Conservation (phyloP, 768 basidiomycete species). For the Nidula microcarpa region DNA sequence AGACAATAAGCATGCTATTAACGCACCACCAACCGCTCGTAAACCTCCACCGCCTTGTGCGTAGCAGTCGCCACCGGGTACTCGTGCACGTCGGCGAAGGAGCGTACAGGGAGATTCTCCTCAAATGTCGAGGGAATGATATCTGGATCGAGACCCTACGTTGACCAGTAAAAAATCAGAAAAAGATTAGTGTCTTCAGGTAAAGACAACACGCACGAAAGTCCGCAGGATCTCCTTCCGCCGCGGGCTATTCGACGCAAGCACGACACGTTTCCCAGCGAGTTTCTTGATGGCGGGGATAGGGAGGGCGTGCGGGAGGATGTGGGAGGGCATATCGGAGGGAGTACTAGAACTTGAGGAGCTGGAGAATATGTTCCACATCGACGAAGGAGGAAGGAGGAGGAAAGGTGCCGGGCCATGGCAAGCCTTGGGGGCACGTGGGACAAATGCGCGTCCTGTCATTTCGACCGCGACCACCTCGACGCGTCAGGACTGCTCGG, state of each 20-base stretch:
- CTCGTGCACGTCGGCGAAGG: constrained; percentile 57
- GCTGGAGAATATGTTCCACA: neutral
- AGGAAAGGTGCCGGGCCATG: neutral
- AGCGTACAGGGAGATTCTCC: constrained; percentile 66
- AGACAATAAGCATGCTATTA: constrained; percentile 2
- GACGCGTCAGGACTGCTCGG: no score
- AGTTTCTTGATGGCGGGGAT: constrained; percentile 66
- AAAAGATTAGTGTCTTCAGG: constrained; percentile 1
- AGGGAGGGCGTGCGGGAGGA: constrained; percentile 63
- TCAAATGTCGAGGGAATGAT: constrained; percentile 44
- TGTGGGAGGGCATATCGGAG: constrained; percentile 33
- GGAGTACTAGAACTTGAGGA: neutral
- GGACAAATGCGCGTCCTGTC: neutral
- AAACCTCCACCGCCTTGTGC: constrained; percentile 33
- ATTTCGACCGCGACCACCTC: neutral
- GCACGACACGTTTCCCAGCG: constrained; percentile 69
- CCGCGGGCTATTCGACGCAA: constrained; percentile 86
- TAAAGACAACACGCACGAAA: constrained; percentile 49
- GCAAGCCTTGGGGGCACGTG: neutral
- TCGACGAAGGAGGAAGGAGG: neutral
- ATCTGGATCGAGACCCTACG: neutral
- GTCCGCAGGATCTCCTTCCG: constrained; percentile 78
- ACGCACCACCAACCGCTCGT: constrained; percentile 29
- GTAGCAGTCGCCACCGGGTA: constrained; percentile 36
- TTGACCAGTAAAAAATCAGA: neutral